Evolutionary conservation across 75 land plant genomes (phyloP).

Genomic region (Pinus albicaulis): DNA sequence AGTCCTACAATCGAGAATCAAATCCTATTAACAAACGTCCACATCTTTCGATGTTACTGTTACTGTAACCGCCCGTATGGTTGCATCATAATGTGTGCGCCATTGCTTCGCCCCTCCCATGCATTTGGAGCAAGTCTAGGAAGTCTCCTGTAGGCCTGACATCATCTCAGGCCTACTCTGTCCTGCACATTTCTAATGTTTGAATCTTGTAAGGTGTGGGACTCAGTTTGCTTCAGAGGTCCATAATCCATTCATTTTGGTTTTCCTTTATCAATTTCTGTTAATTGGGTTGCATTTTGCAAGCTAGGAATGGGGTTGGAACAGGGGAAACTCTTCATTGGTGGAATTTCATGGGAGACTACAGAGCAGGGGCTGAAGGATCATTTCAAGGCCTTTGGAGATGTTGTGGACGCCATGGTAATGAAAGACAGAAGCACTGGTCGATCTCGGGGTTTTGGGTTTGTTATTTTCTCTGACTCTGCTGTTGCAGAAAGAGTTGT

Average conservation of each 20-base stretch:
- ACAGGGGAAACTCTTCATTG: slow-evolving; percentile 82
- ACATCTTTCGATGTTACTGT: not conserved
- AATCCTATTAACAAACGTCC: too few relatives aligned
- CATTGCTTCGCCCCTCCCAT: not conserved
- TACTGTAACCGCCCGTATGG: not conserved
- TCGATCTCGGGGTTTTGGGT: slow-evolving; percentile 92
- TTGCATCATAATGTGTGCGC: not conserved
- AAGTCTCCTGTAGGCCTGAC: not conserved
- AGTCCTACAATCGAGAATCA: too few relatives aligned
- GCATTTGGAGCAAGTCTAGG: not conserved
- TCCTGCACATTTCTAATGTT: not conserved
- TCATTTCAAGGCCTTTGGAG: slow-evolving; percentile 74
- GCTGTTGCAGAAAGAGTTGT: slow-evolving; percentile 87
- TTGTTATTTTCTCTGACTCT: slow-evolving; percentile 81
- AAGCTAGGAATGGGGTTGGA: slow-evolving; percentile 58
- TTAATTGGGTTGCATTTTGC: too few relatives aligned
- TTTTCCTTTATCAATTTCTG: not conserved
- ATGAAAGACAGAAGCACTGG: slow-evolving; percentile 93
- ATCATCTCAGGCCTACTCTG: not conserved
- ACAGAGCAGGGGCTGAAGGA: slow-evolving; percentile 83
- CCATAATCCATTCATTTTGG: not conserved
- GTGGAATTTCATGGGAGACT: slow-evolving; percentile 97
- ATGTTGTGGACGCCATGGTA: slow-evolving; percentile 84
- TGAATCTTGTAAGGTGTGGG: not conserved
- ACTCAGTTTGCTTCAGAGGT: not conserved